These are phyloP conservation scores for Recurvomyces mirabilis DNA, from an alignment of 495 filamentous ascomycete species.

Conservation along the genomic window DNA sequence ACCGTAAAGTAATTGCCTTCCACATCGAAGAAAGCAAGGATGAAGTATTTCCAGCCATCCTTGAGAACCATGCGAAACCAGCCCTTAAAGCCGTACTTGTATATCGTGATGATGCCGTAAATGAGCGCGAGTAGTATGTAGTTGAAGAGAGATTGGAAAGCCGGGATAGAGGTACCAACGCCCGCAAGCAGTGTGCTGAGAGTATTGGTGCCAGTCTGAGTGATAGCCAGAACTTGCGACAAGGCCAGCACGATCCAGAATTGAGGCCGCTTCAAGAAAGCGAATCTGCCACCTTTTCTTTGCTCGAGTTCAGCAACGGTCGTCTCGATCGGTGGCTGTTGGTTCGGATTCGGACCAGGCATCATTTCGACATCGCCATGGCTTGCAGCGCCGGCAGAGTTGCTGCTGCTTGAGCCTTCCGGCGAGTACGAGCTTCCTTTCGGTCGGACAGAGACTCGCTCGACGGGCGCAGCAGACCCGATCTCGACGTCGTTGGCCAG, in stretches of 20 bases:
- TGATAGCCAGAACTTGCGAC: slow-evolving; percentile 75
- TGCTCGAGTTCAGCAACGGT: slow-evolving; percentile 33
- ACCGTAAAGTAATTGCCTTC: slow-evolving; percentile 97
- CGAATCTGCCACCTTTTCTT: slow-evolving; percentile 50
- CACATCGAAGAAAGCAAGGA: slow-evolving; percentile 85
- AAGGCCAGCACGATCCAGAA: slow-evolving; percentile 76
- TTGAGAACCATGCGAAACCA: slow-evolving; percentile 50
- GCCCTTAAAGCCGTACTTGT: slow-evolving; percentile 64
- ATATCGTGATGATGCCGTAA: slow-evolving; percentile 73
- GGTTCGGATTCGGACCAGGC: background rate
- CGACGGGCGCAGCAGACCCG: slow-evolving; percentile 7
- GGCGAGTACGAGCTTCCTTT: slow-evolving; percentile 18
- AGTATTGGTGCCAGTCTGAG: slow-evolving; percentile 82
- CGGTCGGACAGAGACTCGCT: slow-evolving; percentile 23
- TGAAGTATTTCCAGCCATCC: slow-evolving; percentile 89
- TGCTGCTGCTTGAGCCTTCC: slow-evolving; percentile 9
- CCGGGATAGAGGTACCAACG: slow-evolving; percentile 73
- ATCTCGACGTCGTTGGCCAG: slow-evolving; percentile 22
- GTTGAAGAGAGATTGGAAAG: slow-evolving; percentile 92
- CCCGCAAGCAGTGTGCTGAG: slow-evolving; percentile 63
- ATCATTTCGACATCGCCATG: slow-evolving; percentile 25
- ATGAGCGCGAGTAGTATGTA: slow-evolving; percentile 75
- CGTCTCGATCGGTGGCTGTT: slow-evolving; percentile 8
- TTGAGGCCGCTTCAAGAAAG: slow-evolving; percentile 70
- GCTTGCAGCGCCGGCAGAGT: slow-evolving; percentile 17